Evolutionary conservation across 2,329 filamentous ascomycete species (phyloP).

Genomic region (Hypoxylon sp.): DNA sequence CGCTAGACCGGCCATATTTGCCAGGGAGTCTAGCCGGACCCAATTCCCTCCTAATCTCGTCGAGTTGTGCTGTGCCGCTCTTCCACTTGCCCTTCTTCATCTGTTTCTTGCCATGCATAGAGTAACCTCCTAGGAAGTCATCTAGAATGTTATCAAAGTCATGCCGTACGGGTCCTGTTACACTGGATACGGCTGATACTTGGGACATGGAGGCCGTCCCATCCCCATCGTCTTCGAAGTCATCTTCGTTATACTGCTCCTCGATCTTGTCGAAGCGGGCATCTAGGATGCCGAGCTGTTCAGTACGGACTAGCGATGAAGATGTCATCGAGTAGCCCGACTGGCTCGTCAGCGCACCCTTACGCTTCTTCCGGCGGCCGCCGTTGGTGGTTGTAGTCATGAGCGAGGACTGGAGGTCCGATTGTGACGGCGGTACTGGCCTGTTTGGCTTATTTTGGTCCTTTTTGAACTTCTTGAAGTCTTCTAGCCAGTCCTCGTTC

Average conservation of each 20-base stretch:
- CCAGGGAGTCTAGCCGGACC: constrained; percentile 78
- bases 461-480: constrained; percentile 96
- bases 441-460: constrained; percentile 70
- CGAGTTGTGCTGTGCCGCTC: constrained; percentile 87
- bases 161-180: constrained; percentile 75
- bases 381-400: constrained; percentile 84
- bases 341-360: constrained; percentile 89
- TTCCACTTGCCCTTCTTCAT: constrained; percentile 86
- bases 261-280: constrained; percentile 93
- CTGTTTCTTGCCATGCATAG: constrained; percentile 78
- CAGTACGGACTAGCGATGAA: constrained; percentile 87
- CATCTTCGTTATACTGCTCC: constrained; percentile 72
- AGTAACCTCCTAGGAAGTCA: constrained; percentile 86
- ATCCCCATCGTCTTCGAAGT: constrained; percentile 64
- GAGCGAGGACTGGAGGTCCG: constrained; percentile 77
- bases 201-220: constrained; percentile 71
- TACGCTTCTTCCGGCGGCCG: constrained; percentile 91
- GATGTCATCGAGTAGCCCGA: constrained; percentile 94
- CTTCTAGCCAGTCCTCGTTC: constrained; percentile 87
- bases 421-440: constrained; percentile 65
- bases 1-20: constrained; percentile 64
- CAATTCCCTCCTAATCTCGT: constrained; percentile 86
- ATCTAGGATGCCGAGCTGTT: constrained; percentile 87
- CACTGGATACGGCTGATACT: constrained; percentile 75
- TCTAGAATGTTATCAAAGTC: constrained; percentile 95